These are phyloP conservation scores for Rhynchosporium graminicola DNA, from an alignment of 2,329 filamentous ascomycete genomes.

Conservation along the genomic window DNA sequence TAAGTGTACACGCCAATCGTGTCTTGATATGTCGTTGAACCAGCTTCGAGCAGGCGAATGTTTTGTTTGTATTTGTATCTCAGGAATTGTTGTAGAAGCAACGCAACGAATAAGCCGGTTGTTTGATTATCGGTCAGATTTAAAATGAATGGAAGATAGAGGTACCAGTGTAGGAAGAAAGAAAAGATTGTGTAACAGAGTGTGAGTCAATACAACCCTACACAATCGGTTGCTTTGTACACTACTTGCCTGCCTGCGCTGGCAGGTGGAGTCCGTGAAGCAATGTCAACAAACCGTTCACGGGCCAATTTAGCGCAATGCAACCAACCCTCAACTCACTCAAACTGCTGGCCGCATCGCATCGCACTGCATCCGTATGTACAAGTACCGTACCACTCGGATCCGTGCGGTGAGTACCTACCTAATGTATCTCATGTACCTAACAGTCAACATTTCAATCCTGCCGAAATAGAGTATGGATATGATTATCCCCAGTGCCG, in stretches of 20 bases:
- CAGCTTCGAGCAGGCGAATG: slow-evolving; percentile 1
- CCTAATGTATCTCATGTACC: too few relatives aligned
- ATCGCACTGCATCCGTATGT: too few relatives aligned
- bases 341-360: too few relatives aligned
- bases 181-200: slow-evolving; percentile 1
- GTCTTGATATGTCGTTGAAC: not conserved
- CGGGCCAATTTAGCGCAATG: not conserved
- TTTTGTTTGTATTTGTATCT: slow-evolving; percentile 6
- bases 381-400: too few relatives aligned
- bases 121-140: not conserved
- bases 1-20: not conserved
- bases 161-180: not conserved
- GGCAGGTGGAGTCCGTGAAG: not conserved
- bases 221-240: slow-evolving; percentile 4
- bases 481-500: too few relatives aligned
- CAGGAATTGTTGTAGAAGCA: slow-evolving; percentile 12
- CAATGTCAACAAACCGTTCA: slow-evolving; percentile 6
- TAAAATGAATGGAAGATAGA: not conserved
- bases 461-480: too few relatives aligned
- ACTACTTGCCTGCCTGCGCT: not conserved
- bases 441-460: too few relatives aligned
- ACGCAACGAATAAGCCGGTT: not conserved
- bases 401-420: too few relatives aligned
- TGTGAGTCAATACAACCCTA: slow-evolving; percentile 8
- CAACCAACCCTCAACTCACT: not conserved